These are phyloP conservation scores for Fusarium caatingaense DNA, from an alignment of 2,329 filamentous ascomycete genomes.

Conservation along the genomic window DNA sequence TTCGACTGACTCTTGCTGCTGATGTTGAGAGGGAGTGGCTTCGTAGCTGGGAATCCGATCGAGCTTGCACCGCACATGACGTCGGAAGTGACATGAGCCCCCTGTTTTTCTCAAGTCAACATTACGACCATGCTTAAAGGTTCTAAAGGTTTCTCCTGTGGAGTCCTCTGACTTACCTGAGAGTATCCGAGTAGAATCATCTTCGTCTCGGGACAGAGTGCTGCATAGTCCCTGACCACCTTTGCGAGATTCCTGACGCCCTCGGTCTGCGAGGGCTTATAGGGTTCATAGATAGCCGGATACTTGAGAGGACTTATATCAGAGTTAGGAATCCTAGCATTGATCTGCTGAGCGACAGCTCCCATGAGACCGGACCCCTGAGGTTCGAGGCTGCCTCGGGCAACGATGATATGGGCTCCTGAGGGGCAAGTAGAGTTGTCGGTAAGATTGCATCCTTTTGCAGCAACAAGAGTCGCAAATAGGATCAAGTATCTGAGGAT, in stretches of 20 bases:
- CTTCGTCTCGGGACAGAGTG: conserved; percentile 32
- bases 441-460: background rate
- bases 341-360: conserved; percentile 27
- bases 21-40: conserved; percentile 13
- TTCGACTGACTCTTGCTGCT: conserved; percentile 24
- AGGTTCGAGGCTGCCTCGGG: conserved; percentile 37
- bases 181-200: conserved; percentile 43
- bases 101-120: conserved; percentile 10
- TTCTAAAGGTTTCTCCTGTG: fast-evolving
- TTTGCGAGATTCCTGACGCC: conserved; percentile 26
- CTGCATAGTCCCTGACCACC: conserved; percentile 18
- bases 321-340: conserved; percentile 18
- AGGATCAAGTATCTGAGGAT: conserved; percentile 4
- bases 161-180: conserved; percentile 11
- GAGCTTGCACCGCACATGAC: conserved; percentile 41
- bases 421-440: conserved; percentile 11
- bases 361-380: conserved; percentile 40
- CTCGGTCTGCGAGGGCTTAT: conserved; percentile 33
- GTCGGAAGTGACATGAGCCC: conserved; percentile 40
- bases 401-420: conserved; percentile 38
- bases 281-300: conserved; percentile 32
- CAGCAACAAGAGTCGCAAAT: background rate
- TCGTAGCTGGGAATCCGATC: conserved; percentile 31
- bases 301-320: conserved; percentile 27
- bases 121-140: no score